Evolutionary conservation across 2,329 filamentous ascomycete species (phyloP).

Genomic region (Beauveria scarabaeidicola): DNA sequence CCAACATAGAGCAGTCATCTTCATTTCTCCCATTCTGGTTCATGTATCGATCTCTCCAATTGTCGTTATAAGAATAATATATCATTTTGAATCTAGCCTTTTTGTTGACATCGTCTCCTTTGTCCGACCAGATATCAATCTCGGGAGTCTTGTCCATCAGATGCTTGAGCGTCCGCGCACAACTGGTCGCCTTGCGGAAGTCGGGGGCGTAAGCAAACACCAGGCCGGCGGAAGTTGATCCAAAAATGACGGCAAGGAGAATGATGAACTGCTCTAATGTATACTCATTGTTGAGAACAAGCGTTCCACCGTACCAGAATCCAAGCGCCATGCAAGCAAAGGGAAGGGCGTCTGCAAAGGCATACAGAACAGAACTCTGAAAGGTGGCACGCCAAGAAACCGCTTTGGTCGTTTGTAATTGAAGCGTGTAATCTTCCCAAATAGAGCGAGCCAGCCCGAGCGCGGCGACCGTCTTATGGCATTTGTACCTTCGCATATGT

Average conservation of each 20-base stretch:
- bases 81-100: too few relatives aligned
- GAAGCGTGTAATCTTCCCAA: neutral
- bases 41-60: too few relatives aligned
- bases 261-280: neutral
- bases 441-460: neutral
- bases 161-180: too few relatives aligned
- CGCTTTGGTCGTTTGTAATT: too few relatives aligned
- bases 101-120: too few relatives aligned
- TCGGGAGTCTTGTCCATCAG: too few relatives aligned
- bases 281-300: neutral
- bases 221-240: neutral
- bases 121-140: too few relatives aligned
- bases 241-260: neutral
- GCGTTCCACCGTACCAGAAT: conserved; percentile 12
- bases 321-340: conserved; percentile 9
- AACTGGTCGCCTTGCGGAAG: neutral
- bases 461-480: neutral
- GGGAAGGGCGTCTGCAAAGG: neutral
- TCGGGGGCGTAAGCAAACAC: neutral
- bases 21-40: too few relatives aligned
- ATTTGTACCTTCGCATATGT: too few relatives aligned
- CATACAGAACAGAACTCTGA: conserved; percentile 2
- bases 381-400: too few relatives aligned
- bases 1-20: too few relatives aligned
- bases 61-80: too few relatives aligned